Base-by-base conservation (phyloP, 805 yeast genomes). In the Sugiyamaella smithiae region DNA sequence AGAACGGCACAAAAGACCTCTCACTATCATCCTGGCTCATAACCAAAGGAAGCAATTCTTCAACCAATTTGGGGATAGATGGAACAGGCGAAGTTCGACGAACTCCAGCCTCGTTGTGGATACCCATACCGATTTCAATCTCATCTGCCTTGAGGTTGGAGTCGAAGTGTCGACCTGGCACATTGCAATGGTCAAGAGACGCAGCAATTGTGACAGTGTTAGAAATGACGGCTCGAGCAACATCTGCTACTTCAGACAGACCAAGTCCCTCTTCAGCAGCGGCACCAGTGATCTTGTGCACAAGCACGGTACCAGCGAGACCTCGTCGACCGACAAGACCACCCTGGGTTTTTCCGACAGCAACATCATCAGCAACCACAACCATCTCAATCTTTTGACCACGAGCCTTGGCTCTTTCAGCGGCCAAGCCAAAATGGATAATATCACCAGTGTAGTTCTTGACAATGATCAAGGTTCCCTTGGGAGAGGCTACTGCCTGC, bases 381-480 rank as follows among this genome's bases (percentile, higher is more conserved):
- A 86, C 81, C 52, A 88, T 74, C 54, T 85, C 89, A 26, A 84
- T 83, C 33, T 78, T 72, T 54, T 77, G 75, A 6, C 96, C 97
- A 40, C 79, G 77, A 16, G 85, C 82, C 63, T 83, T 84, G 24
- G 96, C 91, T 57, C 95, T 75, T 65, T 90, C 97, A 1, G 85
- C 89, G 2, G 95, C 95, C 46, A 91, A 72, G 1, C 97, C 97
- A 67, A 91, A 90, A 67, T 90, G 97, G 47, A 90, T 70, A 14
- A 91, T 83, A 68, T 90, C 98, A 26, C 98, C 98, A 3, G 97
- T 90, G 68, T 90, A 90, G 68, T 91, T 90, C 68, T 90, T 90
- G 37, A 88, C 95, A 43, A 90, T 78, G 33, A 90, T 70, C 46
- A 90, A 67, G 4, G 88, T 82, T 24, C 96, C 97, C 51, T 76